Percentiles rank a stretch among this genome's conserved stretches.
These are phyloP conservation scores for Harringtonia lauricola DNA, from an alignment of 2,329 filamentous ascomycete genomes.

Conservation along the genomic window DNA sequence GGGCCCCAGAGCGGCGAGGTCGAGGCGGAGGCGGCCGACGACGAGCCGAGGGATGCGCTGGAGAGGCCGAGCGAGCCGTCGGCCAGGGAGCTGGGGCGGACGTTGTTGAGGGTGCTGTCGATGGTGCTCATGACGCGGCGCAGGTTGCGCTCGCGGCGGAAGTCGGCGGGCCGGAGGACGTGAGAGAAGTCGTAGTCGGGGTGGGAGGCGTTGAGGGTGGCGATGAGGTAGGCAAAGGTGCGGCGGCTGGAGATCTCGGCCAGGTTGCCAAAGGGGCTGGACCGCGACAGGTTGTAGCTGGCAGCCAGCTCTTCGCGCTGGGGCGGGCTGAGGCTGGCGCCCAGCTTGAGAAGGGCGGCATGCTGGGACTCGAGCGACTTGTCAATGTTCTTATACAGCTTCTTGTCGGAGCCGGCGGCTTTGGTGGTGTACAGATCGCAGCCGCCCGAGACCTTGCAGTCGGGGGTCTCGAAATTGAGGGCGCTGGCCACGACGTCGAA, in stretches of 20 bases:
- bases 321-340: conserved; percentile 77
- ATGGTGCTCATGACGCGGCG: conserved; percentile 76
- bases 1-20: conserved; percentile 67
- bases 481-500: conserved; percentile 87
- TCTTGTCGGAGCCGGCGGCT: conserved; percentile 89
- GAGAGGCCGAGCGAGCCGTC: conserved; percentile 29
- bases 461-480: conserved; percentile 89
- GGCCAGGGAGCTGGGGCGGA: conserved; percentile 51
- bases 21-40: conserved; percentile 18
- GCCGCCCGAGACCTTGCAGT: conserved; percentile 83
- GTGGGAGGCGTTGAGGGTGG: conserved; percentile 91
- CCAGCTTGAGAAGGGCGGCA: conserved; percentile 74
- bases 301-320: conserved; percentile 59
- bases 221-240: conserved; percentile 92
- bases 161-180: conserved; percentile 78
- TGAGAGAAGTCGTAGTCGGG: conserved; percentile 96
- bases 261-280: conserved; percentile 84
- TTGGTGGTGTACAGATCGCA: conserved; percentile 98
- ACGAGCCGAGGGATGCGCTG: conserved; percentile 24
- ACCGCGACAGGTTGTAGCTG: conserved; percentile 65
- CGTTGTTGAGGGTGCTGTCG: conserved; percentile 77
- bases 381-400: conserved; percentile 92
- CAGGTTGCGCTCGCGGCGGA: conserved; percentile 72
- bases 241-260: conserved; percentile 80
- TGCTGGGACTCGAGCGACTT: conserved; percentile 84